Evolutionary conservation across 352 stramenopile species (phyloP), one percentile per base, ranked within the genome.

Genomic region (Pythium rishiriense): DNA sequence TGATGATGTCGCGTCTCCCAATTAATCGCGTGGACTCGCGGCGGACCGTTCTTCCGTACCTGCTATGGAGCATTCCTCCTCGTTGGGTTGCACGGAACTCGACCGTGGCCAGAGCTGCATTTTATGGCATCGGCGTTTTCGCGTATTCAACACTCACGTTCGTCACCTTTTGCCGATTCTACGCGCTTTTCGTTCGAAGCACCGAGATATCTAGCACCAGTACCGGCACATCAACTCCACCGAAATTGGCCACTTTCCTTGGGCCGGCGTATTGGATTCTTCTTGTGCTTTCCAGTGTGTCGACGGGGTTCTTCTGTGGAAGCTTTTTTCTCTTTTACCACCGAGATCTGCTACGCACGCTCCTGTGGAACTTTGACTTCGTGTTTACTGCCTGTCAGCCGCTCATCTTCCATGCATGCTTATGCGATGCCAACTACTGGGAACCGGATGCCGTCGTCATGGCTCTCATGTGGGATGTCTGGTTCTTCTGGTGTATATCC

Each of bases 341-440:
- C 24, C 51, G 54, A 11, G 50, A 61, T 24, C 22, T 68, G 24
- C 52, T 68, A 26, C 52, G 52, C 12, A 19, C 41, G 10, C 42
- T 68, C 4, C 19, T 51, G 29, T 35, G 45, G 14, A 68, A 62
- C 15, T 68, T 68, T 26, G 60, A 68, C 60, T 58, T 46, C 17
- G 9, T 35, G 11, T 68, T 68, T 33, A 52, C 39, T 10, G 17
- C 28, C 19, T 11, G 2, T 3, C 60, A 68, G n/a, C 31, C 31
- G 8, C 8, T 57, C 26, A 21, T 52, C 19, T 61, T 52, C 43
- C 17, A 26, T 9, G 2, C 62, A 1, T 61, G 51, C 29, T 6
- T 55, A 8, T 61, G 50, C 42, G 60, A 68, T 17, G 43, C 57
- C 26, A 26, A 52, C 12, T 8, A 37, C n/a, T 68, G 50, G 60